Evolutionary conservation across 2,329 filamentous ascomycete species (phyloP), one percentile per base, ranked within the genome.

Genomic region (Cladophialophora chaetospira): DNA sequence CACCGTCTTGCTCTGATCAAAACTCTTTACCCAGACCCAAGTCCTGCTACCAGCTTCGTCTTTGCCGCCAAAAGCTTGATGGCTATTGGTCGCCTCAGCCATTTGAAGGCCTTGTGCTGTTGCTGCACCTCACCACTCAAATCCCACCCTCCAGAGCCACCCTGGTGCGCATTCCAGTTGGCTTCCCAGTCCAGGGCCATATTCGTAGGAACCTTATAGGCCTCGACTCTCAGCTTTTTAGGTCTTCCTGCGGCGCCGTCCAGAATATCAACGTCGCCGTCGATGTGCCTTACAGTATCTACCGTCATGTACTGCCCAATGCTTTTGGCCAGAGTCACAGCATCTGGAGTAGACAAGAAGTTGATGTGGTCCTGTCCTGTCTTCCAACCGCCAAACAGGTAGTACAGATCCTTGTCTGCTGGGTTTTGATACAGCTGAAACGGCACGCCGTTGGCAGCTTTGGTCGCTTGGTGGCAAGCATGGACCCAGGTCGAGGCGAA

Each of bases 41-140:
- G 23, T 47, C 38, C 29, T 40, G 11, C 11, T 29, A 10, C 21
- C 36, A 15, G 42, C 21, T 17, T 25, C 26, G n/a, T 40, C 49
- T n/a, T 42, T 53, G 21, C 48, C 48, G 11, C 48, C 43, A 26
- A 53, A 57, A 8, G 48, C 48, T 2, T 31, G 23, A 33, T 23
- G 33, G 19, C 48, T 53, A 9, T 48, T 42, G 4, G 55, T 48
- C 19, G 49, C 42, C 38, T 57, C 55, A 21, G 33, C 48, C 55
- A 57, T 53, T 8, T 48, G 47, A 57, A 57, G 4, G 42, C 54
- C 26, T 35, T 29, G 28, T 57, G 54, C 25, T 57, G 47, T 28
- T 53, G 52, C 25, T 57, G 54, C 33, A 57, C 54, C 11, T 15
- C 11, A n/a, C 29, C 33, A 40, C 54, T 57, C 33, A 38, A 3